phyloP scores from a whole-genome alignment of 345 rosid genomes.

The Litchi chinensis region DNA sequence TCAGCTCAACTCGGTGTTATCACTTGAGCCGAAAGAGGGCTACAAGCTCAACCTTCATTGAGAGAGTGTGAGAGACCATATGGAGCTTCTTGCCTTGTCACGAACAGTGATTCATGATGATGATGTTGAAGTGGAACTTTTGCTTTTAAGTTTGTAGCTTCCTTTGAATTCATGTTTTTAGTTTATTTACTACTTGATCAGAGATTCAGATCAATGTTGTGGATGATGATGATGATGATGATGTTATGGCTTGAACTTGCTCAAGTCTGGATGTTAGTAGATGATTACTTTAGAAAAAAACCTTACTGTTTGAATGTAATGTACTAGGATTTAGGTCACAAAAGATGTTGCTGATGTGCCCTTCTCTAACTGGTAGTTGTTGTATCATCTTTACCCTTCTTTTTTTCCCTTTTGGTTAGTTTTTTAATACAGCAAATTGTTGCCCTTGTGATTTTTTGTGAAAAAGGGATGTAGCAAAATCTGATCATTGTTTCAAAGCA shows the following conservation, averaged over 20 bases:
- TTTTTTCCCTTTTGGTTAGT: background rate
- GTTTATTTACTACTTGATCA: slow-evolving; percentile 29
- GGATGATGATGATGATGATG: slow-evolving; percentile 24
- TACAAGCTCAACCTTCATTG: slow-evolving; percentile 19
- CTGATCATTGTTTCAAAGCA: slow-evolving; percentile 5
- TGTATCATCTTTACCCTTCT: slow-evolving; percentile 28
- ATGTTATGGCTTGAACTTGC: slow-evolving; percentile 30
- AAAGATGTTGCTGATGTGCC: slow-evolving; percentile 37
- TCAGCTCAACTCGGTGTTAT: slow-evolving; percentile 20
- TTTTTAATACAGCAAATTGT: background rate
- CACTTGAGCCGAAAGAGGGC: slow-evolving; percentile 18
- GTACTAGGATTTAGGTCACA: slow-evolving; percentile 43
- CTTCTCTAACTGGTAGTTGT: slow-evolving; percentile 31
- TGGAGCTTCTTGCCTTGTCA: slow-evolving; percentile 16
- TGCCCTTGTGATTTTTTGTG: slow-evolving; percentile 13
- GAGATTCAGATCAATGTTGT: slow-evolving; percentile 30
- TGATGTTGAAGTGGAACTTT: slow-evolving; percentile 25
- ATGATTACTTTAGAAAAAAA: slow-evolving; percentile 29
- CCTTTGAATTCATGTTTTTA: slow-evolving; percentile 35
- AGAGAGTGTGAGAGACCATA: slow-evolving; percentile 14
- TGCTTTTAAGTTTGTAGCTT: slow-evolving; percentile 28
- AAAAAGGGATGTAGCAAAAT: slow-evolving; percentile 20
- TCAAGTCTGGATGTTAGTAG: slow-evolving; percentile 31
- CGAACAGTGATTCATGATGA: background rate
- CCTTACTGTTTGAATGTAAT: slow-evolving; percentile 32